Evolutionary conservation across 1,139 yeast genomes (phyloP).

Genomic region (Yamadazyma conglobata): DNA sequence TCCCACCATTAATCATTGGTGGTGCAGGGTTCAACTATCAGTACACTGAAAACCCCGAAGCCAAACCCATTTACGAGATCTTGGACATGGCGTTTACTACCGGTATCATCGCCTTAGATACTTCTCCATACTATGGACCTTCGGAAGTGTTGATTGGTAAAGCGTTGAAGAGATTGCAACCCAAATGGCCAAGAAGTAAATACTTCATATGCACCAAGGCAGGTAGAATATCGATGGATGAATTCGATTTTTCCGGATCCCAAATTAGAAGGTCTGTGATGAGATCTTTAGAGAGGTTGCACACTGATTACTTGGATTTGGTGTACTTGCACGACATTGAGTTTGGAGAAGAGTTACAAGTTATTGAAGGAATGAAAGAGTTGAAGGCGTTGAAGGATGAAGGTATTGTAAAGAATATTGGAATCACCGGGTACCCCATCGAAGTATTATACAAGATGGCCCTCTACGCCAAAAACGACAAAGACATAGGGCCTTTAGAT

Average conservation of each 20-base stretch:
- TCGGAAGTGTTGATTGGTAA: conserved; percentile 74
- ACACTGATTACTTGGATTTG: conserved; percentile 68
- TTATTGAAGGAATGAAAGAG: conserved; percentile 61
- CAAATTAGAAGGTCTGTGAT: conserved; percentile 60
- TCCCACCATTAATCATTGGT: conserved; percentile 70
- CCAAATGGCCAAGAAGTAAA: conserved; percentile 52
- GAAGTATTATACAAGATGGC: conserved; percentile 57
- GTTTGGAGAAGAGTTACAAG: conserved; percentile 56
- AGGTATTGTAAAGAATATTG: conserved; percentile 65
- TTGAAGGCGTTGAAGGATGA: conserved; percentile 56
- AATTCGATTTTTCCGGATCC: conserved; percentile 69
- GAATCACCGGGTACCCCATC: conserved; percentile 87
- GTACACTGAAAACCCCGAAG: conserved; percentile 64
- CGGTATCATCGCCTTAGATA: conserved; percentile 80
- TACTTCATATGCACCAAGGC: conserved; percentile 83
- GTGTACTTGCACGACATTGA: conserved; percentile 90
- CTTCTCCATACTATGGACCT: conserved; percentile 92
- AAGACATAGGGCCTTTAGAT: conserved; percentile 55
- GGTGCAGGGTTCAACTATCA: conserved; percentile 85
- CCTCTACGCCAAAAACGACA: conserved; percentile 23
- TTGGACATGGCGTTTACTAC: conserved; percentile 55
- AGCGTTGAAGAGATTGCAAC: conserved; percentile 46
- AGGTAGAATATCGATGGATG: conserved; percentile 65
- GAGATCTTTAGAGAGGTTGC: conserved; percentile 63
- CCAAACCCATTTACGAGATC: conserved; percentile 55